Conservation (phyloP, 805 yeast genomes). For the Saccharomycopsis oosterbeekiorum region DNA sequence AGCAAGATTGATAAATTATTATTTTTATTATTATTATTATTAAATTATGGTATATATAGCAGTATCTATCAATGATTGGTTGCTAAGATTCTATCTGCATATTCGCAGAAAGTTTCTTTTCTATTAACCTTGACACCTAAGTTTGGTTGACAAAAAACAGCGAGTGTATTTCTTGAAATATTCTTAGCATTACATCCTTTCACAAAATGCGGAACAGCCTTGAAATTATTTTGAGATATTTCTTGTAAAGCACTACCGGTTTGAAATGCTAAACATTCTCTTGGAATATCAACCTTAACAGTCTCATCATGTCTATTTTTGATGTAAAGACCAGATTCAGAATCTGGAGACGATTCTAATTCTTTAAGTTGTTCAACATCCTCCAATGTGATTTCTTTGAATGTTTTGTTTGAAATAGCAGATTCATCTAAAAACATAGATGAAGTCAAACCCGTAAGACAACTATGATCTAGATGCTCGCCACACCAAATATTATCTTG, state of each 20-base stretch:
- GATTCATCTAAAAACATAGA: conserved; percentile 40
- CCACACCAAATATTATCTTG: conserved; percentile 46
- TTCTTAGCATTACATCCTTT: conserved; percentile 30
- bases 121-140: conserved; percentile 38
- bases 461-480: conserved; percentile 50
- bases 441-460: conserved; percentile 49
- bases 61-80: conserved; percentile 28
- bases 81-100: conserved; percentile 32
- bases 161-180: conserved; percentile 44
- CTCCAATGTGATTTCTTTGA: neutral
- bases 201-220: conserved; percentile 52
- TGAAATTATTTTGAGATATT: conserved; percentile 38
- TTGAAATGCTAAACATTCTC: conserved; percentile 49
- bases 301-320: conserved; percentile 33
- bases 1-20: neutral
- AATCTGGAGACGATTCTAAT: conserved; percentile 32
- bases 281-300: conserved; percentile 44
- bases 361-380: conserved; percentile 11
- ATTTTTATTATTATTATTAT: too few relatives aligned
- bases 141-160: conserved; percentile 54
- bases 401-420: conserved; percentile 16
- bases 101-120: conserved; percentile 40
- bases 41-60: neutral
- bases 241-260: conserved; percentile 49
- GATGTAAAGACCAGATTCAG: conserved; percentile 41